phyloP scores from a whole-genome alignment of 129 eudicot genomes.

The Chrysanthemum seticuspe region DNA sequence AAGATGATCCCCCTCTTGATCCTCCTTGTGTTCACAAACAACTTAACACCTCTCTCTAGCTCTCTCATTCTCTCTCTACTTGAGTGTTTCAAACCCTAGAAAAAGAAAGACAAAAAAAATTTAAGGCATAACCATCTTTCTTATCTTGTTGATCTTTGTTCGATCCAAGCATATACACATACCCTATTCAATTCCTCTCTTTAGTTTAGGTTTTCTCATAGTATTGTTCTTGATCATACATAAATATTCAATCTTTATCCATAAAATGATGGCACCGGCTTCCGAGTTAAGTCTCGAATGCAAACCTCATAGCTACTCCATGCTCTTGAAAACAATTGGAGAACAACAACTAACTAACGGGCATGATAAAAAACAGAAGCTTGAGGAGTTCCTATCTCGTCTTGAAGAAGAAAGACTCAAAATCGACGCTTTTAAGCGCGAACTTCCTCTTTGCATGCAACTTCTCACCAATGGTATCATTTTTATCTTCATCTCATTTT shows the following conservation, averaged over 20 bases:
- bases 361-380: conserved; percentile 55
- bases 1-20: conserved; percentile 57
- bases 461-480: conserved; percentile 82
- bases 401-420: conserved; percentile 96
- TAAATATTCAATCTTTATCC: conserved; percentile 11
- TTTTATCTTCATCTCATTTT: conserved; percentile 1
- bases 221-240: conserved; percentile 26
- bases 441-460: conserved; percentile 99
- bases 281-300: conserved; percentile 76
- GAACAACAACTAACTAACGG: conserved; percentile 33
- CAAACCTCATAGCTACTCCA: conserved; percentile 76
- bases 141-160: conserved; percentile 39
- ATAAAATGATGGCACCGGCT: conserved; percentile 59
- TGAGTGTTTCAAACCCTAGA: conserved; percentile 48
- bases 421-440: conserved; percentile 98
- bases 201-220: conserved; percentile 17
- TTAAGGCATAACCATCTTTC: conserved; percentile 32
- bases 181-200: conserved; percentile 27
- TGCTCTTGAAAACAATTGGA: conserved; percentile 64
- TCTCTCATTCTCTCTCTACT: conserved; percentile 27
- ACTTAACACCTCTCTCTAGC: conserved; percentile 32
- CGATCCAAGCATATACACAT: conserved; percentile 24
- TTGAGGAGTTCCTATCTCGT: conserved; percentile 72
- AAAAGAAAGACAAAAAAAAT: conserved; percentile 15
- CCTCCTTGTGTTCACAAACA: conserved; percentile 84